phyloP scores from a whole-genome alignment of 164 flowering plant genomes.

The Dillenia suffruticosa region DNA sequence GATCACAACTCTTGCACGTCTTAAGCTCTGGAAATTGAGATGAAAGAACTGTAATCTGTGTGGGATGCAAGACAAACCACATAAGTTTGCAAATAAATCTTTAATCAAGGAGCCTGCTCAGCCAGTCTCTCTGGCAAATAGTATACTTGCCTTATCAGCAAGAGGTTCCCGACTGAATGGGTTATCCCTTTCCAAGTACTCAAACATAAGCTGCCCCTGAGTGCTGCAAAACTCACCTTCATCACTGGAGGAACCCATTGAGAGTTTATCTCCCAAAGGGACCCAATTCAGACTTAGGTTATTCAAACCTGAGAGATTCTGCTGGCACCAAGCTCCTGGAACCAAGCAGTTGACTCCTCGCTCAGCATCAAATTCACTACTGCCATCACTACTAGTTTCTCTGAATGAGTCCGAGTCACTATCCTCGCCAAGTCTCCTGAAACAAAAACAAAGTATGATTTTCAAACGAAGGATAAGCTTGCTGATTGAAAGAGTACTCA shows the following conservation, averaged over 20 bases:
- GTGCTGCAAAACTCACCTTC: slow-evolving; percentile 36
- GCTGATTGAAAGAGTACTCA: no score
- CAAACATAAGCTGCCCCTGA: slow-evolving; percentile 35
- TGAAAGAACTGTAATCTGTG: slow-evolving; percentile 59
- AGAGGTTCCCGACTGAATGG: slow-evolving; percentile 63
- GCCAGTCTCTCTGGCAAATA: background rate
- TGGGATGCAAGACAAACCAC: background rate
- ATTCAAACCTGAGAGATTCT: slow-evolving; percentile 11
- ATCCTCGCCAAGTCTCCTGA: slow-evolving; percentile 54
- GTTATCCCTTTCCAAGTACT: slow-evolving; percentile 56
- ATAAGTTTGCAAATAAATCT: no score
- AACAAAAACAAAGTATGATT: background rate
- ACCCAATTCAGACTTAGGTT: slow-evolving; percentile 22
- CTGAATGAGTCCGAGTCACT: slow-evolving; percentile 53
- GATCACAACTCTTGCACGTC: slow-evolving; percentile 62
- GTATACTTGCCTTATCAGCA: slow-evolving; percentile 51
- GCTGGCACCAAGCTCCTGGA: slow-evolving; percentile 11
- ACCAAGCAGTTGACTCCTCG: slow-evolving; percentile 16
- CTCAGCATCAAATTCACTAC: slow-evolving; percentile 41
- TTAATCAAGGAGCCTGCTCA: background rate
- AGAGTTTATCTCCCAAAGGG: slow-evolving; percentile 25
- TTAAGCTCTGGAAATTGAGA: slow-evolving; percentile 47
- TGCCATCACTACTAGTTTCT: slow-evolving; percentile 46
- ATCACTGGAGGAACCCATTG: background rate
- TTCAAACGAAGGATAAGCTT: background rate